Conservation (phyloP, 768 basidiomycete species). For the Suillus brevipes region DNA sequence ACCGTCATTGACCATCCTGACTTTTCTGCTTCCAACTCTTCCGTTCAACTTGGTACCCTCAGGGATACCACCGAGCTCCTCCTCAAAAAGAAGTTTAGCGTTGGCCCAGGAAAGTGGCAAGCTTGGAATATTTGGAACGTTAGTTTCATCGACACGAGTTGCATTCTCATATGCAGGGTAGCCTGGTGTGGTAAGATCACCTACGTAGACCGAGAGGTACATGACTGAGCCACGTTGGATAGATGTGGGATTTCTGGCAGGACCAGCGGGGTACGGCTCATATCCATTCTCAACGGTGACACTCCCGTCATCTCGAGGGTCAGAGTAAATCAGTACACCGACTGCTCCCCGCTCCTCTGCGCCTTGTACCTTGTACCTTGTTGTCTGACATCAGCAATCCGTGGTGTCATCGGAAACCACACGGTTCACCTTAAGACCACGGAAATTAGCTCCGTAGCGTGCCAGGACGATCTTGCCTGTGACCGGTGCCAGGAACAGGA, state of each 20-base stretch:
- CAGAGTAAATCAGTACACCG: slow-evolving; percentile 80
- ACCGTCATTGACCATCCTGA: slow-evolving; percentile 61
- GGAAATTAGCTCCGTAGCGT: slow-evolving; percentile 75
- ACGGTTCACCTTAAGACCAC: slow-evolving; percentile 74
- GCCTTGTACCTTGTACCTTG: slow-evolving; percentile 74
- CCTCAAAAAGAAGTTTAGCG: slow-evolving; percentile 62
- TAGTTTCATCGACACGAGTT: slow-evolving; percentile 58
- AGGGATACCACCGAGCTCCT: slow-evolving; percentile 48
- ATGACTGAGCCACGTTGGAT: slow-evolving; percentile 87
- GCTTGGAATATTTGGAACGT: slow-evolving; percentile 77
- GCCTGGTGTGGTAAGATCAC: slow-evolving; percentile 86
- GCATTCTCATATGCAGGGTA: slow-evolving; percentile 84
- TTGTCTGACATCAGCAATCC: slow-evolving; percentile 15
- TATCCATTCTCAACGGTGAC: slow-evolving; percentile 79
- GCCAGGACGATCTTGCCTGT: slow-evolving; percentile 76
- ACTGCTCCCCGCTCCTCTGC: slow-evolving; percentile 82
- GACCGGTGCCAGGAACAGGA: no score
- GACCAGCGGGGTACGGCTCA: slow-evolving; percentile 71
- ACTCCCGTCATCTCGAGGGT: slow-evolving; percentile 82
- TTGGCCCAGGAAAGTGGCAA: slow-evolving; percentile 91
- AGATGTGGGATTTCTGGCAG: slow-evolving; percentile 81
- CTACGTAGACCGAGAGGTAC: slow-evolving; percentile 64
- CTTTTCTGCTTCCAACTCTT: slow-evolving; percentile 43
- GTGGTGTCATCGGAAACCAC: slow-evolving; percentile 20
- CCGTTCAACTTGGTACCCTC: slow-evolving; percentile 46